Conservation (phyloP, 2,329 filamentous ascomycete species). For the Emericellopsis cladophorae region DNA sequence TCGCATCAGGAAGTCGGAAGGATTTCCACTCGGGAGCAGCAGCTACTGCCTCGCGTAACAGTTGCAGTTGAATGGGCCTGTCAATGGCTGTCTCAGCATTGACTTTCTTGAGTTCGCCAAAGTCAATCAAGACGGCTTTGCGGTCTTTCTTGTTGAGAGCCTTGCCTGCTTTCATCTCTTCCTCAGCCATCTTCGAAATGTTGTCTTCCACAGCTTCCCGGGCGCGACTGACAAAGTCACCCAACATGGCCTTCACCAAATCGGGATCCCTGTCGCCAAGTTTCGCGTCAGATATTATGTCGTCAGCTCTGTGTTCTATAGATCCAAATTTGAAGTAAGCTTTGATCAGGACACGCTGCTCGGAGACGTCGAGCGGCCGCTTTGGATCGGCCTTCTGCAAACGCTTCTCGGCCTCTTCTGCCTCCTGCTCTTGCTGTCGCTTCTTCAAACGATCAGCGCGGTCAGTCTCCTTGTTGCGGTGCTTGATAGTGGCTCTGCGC, state of each 20-base stretch:
- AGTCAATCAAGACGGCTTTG: constrained; percentile 93
- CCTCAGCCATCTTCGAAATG: constrained; percentile 60
- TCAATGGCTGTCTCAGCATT: constrained; percentile 94
- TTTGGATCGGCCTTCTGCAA: constrained; percentile 70
- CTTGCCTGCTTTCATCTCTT: constrained; percentile 73
- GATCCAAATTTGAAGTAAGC: constrained; percentile 86
- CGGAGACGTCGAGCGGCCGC: constrained; percentile 83
- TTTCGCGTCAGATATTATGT: constrained; percentile 78
- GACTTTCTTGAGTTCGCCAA: constrained; percentile 81
- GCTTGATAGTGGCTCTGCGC: constrained; percentile 55
- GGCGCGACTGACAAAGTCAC: constrained; percentile 54
- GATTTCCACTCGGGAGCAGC: constrained; percentile 56
- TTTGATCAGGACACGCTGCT: constrained; percentile 81
- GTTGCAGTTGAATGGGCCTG: constrained; percentile 75
- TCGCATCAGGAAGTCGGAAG: constrained; percentile 83
- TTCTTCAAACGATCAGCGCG: constrained; percentile 56
- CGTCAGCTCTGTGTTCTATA: constrained; percentile 76
- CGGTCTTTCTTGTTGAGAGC: constrained; percentile 90
- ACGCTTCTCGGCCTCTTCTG: constrained; percentile 61
- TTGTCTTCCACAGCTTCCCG: constrained; percentile 51
- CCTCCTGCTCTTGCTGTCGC: constrained; percentile 48
- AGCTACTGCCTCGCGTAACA: constrained; percentile 64
- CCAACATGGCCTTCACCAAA: constrained; percentile 64
- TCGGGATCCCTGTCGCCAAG: constrained; percentile 70
- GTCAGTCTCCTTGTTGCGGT: constrained; percentile 44